Evolutionary conservation across 1,139 yeast species (phyloP).

Genomic region (Meyerozyma elateridarum): DNA sequence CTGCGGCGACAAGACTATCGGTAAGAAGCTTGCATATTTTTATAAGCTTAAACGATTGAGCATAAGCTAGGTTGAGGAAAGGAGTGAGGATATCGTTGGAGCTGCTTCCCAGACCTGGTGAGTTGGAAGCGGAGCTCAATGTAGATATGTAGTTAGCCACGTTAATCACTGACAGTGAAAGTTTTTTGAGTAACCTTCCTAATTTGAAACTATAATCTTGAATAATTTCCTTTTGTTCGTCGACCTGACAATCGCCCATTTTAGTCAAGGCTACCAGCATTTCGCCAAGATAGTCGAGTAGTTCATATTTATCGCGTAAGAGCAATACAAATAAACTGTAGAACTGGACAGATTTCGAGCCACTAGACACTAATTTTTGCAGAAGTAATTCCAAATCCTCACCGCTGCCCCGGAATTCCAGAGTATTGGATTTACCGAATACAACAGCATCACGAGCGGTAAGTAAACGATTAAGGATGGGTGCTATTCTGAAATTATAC

Average conservation of each 20-base stretch:
- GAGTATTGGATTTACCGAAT: conserved; percentile 6
- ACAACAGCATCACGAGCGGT: conserved; percentile 13
- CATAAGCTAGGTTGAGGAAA: conserved; percentile 29
- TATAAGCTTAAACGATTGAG: conserved; percentile 32
- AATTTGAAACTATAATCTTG: conserved; percentile 46
- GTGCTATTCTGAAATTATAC: conserved; percentile 14
- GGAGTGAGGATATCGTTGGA: conserved; percentile 24
- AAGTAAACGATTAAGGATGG: conserved; percentile 17
- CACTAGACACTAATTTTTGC: conserved; percentile 4
- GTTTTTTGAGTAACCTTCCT: conserved; percentile 37
- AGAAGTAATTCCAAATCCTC: background rate
- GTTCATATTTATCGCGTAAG: conserved; percentile 25
- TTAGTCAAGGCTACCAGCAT: conserved; percentile 16
- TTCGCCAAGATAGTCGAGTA: conserved; percentile 28
- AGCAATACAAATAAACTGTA: conserved; percentile 19
- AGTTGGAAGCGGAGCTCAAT: conserved; percentile 8
- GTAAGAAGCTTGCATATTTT: conserved; percentile 32
- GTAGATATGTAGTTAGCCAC: conserved; percentile 24
- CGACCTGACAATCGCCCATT: conserved; percentile 34
- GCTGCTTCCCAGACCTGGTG: conserved; percentile 4
- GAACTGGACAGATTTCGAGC: conserved; percentile 9
- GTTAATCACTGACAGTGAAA: conserved; percentile 34
- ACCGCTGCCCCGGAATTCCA: conserved; percentile 3
- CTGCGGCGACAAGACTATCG: conserved; percentile 24
- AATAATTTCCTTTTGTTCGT: conserved; percentile 43